Conservation (phyloP, 2,329 filamentous ascomycete species). For the Periconia macrospinosa region DNA sequence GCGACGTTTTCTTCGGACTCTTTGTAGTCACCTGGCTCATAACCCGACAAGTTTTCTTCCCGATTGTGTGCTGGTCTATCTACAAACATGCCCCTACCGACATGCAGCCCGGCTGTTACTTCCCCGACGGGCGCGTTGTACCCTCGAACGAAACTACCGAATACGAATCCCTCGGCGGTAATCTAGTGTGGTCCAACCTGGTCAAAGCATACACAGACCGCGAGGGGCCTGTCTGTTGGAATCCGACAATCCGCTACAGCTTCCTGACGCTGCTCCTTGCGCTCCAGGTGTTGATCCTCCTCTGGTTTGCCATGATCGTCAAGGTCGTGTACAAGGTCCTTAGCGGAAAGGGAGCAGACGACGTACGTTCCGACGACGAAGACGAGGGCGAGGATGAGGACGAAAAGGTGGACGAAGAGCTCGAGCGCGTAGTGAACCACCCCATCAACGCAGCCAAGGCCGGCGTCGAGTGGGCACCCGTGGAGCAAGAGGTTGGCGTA, state of each 20-base stretch:
- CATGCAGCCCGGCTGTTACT: conserved; percentile 73
- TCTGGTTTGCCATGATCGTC: conserved; percentile 90
- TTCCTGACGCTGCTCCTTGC: conserved; percentile 78
- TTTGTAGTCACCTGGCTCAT: conserved; percentile 87
- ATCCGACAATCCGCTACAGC: conserved; percentile 69
- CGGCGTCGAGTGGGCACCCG: conserved; percentile 43
- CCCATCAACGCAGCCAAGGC: conserved; percentile 30
- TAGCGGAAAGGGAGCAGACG: conserved; percentile 75
- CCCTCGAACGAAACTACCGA: conserved; percentile 56
- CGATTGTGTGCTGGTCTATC: conserved; percentile 80
- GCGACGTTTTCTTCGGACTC: conserved; percentile 80
- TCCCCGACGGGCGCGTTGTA: conserved; percentile 56
- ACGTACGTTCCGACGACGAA: conserved; percentile 85
- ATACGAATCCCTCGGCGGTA: conserved; percentile 45
- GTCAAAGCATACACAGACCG: conserved; percentile 73
- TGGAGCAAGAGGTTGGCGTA: conserved; percentile 76
- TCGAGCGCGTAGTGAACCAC: conserved; percentile 17
- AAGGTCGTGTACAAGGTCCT: conserved; percentile 81
- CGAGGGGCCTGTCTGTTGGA: conserved; percentile 78
- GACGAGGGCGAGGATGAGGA: conserved; percentile 68
- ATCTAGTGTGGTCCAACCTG: conserved; percentile 58
- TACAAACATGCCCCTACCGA: conserved; percentile 64
- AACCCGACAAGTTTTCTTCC: conserved; percentile 79
- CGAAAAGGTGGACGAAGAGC: conserved; percentile 54
- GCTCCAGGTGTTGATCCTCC: conserved; percentile 76